Evolutionary conservation across 148 eudicot genomes (phyloP), one percentile per base, ranked within the genome.

Genomic region (Pouteria glomerata): DNA sequence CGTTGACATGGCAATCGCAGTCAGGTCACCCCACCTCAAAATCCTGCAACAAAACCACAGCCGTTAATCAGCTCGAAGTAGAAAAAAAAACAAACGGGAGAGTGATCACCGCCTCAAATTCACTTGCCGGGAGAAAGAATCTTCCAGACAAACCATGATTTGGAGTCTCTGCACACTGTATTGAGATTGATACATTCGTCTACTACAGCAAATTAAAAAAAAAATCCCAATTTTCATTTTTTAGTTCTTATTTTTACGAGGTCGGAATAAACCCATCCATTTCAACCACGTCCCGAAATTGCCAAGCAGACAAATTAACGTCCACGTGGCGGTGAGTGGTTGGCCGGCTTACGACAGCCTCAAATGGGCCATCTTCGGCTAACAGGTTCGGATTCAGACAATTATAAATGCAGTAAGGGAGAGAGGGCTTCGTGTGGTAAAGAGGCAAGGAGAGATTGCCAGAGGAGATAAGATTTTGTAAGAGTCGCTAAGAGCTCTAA

Each of bases 331-430:
- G 39, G 44, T 37, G 13, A 1, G 1, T 30, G 48, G 87, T 76
- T 84, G 84, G 92, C 29, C 21, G 45, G 70, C 29, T 56, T 74
- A 85, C 57, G 69, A 77, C 70, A 85, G 90, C 89, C 96, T 88
- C 91, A 88, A 82, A 85, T 48, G 45, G 72, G 80, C 68, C 89
- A 83, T 88, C 84, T 82, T 57, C 74, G 63, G 74, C 65, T 47
- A 27, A 33, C 48, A 73, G 41, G 5, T 67, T 53, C 78, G 74
- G 27, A 19, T 14, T 6, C 23, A 19, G 13, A 68, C 77, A 76
- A 60, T 66, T 85, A 87, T 82, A 80, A 73, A 81, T 82, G 57
- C 30, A 66, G 62, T 33, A 50, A 65, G 55, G 30, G 56, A 63
- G 72, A 60, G 65, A 51, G 53, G 4, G 68, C 35, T 48, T 85